Base-by-base conservation (phyloP, 768 basidiomycete genomes). In the Phanerochaete sordida region DNA sequence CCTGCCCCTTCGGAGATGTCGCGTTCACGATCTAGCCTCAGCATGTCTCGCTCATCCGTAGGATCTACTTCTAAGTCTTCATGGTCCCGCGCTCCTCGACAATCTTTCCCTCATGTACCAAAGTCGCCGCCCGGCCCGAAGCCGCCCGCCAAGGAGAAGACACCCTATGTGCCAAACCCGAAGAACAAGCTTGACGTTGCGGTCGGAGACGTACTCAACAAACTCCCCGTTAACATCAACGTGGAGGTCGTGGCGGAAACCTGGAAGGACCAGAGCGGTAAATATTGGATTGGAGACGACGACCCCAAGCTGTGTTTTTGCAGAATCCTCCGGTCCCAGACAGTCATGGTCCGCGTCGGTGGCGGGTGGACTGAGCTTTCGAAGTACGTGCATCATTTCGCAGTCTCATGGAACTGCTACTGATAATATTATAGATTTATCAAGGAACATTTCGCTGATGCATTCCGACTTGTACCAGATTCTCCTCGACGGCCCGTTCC, bases 311-410 rank as follows among this genome's bases (percentile, higher is more conserved):
- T 96, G 31, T 95, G 93, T 72, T 96, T 94, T 72, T 94, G 93
- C 72, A 84, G 95, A 27, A 96, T 96, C 48, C 75, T 96, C 27
- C 86, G 93, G 12, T 93, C 90, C 1, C 90, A 93, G 67, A 94
- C 91, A 0, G 94, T 96, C 63, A 97, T 97, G 95, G 95, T 98
- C 46, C 84, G 95, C 60, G 93, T 97, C 15, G 95, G 95, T 27
- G 95, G 95, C 35, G 95, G 95, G 19, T 98, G 95, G 95, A 77
- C 84, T 57, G 94, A 96, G 72, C 74, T 98, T 55, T 93, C 92
- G 21, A 93, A 87, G 94, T 95, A 71, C 48, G 87, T 78, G 26
- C 37, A 27, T 39, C 13, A 9, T 26, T 46, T 66, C 56, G 65
- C 46, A 33, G 45, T 33, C 54, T n/a, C 23, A 63, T 15, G 63